These are phyloP conservation scores for Puccinellia tenuiflora DNA, from an alignment of 176 grass and related monocot species.

Conservation along the genomic window DNA sequence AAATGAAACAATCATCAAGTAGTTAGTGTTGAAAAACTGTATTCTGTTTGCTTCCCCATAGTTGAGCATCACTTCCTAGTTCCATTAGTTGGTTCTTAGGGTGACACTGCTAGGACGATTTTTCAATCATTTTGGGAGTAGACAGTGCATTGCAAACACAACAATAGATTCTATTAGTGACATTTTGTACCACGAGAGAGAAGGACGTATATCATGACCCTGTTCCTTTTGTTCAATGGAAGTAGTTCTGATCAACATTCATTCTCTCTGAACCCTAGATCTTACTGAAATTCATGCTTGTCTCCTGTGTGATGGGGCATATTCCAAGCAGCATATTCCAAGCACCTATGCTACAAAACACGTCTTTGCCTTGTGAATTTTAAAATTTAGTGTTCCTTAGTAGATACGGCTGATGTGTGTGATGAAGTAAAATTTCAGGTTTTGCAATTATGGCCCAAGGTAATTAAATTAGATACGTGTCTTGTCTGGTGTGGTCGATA, in stretches of 20 bases:
- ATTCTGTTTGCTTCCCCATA: conserved; percentile 35
- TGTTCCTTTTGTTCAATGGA: conserved; percentile 38
- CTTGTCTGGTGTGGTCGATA: not conserved
- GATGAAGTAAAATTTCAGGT: not conserved
- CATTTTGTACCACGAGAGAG: conserved; percentile 44
- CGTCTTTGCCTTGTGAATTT: not conserved
- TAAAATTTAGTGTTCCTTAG: not conserved
- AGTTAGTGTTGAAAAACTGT: conserved; percentile 27
- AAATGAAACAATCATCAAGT: conserved; percentile 28
- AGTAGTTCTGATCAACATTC: conserved; percentile 21
- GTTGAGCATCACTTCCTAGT: conserved; percentile 19
- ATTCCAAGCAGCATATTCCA: too few species aligned
- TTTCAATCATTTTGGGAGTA: conserved; percentile 23
- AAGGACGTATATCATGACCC: conserved; percentile 42
- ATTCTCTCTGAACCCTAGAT: conserved; percentile 1
- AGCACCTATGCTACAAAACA: not conserved
- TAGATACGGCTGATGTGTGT: not conserved
- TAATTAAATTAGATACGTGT: not conserved
- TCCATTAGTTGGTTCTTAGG: conserved; percentile 38
- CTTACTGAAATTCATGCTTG: conserved; percentile 2
- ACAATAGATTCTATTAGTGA: conserved; percentile 42
- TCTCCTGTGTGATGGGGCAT: conserved; percentile 20
- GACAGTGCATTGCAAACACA: conserved; percentile 33
- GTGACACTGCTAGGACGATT: conserved; percentile 25
- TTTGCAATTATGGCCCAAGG: not conserved